A percentile compares a stretch with the other conserved stretches of the same genome.
phyloP scores from a whole-genome alignment of 2,329 filamentous ascomycete species.

The Cercospora sojina region DNA sequence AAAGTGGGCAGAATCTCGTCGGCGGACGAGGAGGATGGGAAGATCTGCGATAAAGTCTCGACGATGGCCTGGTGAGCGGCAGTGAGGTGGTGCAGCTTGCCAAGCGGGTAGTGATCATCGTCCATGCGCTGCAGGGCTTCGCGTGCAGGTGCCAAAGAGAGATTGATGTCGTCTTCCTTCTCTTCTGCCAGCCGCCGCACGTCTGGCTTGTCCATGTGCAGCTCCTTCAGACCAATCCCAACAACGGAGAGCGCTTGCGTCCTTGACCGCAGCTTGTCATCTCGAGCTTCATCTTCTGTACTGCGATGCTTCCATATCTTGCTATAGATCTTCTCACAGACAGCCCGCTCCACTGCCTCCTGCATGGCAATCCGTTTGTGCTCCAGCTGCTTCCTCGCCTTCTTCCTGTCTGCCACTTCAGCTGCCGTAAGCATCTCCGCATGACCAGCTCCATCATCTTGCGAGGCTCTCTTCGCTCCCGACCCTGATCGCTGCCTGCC shows the following conservation, averaged over 20 bases:
- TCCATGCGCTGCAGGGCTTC: conserved; percentile 76
- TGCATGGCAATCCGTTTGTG: conserved; percentile 74
- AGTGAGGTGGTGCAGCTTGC: conserved; percentile 86
- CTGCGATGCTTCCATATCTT: conserved; percentile 88
- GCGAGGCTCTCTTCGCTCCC: conserved; percentile 39
- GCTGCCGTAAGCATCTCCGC: conserved; percentile 79
- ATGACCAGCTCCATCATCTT: conserved; percentile 39
- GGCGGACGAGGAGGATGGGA: conserved; percentile 77
- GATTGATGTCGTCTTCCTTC: conserved; percentile 64
- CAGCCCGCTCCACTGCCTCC: conserved; percentile 82
- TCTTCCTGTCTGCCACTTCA: conserved; percentile 78
- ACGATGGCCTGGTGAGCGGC: conserved; percentile 92
- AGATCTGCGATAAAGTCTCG: conserved; percentile 69
- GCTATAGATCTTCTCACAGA: conserved; percentile 59
- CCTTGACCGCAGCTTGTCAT: conserved; percentile 91
- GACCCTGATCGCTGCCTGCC: conserved; percentile 46
- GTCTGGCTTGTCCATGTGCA: conserved; percentile 69
- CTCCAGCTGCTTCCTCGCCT: conserved; percentile 73
- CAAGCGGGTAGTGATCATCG: conserved; percentile 80
- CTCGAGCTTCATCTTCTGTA: conserved; percentile 90
- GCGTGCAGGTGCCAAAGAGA: conserved; percentile 68
- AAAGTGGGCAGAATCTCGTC: conserved; percentile 96
- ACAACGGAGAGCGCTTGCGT: conserved; percentile 89
- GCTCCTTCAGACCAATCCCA: conserved; percentile 81
- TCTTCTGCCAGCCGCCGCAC: conserved; percentile 56